Percentiles rank a stretch among this genome's conserved stretches.
phyloP scores from a whole-genome alignment of 306 rosid genomes.

The Cyamopsis tetragonoloba region DNA sequence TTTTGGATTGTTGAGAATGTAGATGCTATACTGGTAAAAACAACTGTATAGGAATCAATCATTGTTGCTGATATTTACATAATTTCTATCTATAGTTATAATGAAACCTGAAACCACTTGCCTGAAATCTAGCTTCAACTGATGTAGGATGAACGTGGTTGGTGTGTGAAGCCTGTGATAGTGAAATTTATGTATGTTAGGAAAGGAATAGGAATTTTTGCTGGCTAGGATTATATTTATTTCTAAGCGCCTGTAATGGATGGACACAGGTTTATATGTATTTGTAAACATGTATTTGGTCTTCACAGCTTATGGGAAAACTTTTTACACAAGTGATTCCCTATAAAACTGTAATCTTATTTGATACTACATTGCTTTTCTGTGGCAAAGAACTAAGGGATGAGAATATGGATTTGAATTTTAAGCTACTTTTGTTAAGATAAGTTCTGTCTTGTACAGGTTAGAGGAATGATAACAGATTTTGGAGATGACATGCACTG shows the following conservation, averaged over 20 bases:
- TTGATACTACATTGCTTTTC: not conserved
- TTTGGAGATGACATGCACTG: constrained; percentile 95
- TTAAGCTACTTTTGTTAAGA: not conserved
- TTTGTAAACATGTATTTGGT: too few species aligned
- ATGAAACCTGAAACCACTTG: too few species aligned
- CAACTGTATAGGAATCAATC: not conserved
- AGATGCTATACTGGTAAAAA: not conserved
- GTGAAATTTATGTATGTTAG: too few species aligned
- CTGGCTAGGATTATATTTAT: too few species aligned
- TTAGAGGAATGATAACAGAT: constrained; percentile 84
- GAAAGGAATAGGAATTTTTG: too few species aligned
- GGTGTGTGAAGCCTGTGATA: too few species aligned
- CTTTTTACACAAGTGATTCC: not conserved
- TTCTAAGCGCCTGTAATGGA: too few species aligned
- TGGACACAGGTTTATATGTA: too few species aligned
- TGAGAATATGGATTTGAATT: not conserved
- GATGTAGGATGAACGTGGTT: too few species aligned
- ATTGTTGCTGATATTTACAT: too few species aligned
- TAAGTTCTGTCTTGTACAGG: constrained; percentile 37
- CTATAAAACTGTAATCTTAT: not conserved
- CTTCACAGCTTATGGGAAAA: not conserved
- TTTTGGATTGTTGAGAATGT: not conserved
- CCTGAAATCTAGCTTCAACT: too few species aligned
- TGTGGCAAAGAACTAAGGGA: not conserved
- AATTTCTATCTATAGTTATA: too few species aligned